Evolutionary conservation across 768 basidiomycete species (phyloP).

Genomic region (Rhizopogon sp.): DNA sequence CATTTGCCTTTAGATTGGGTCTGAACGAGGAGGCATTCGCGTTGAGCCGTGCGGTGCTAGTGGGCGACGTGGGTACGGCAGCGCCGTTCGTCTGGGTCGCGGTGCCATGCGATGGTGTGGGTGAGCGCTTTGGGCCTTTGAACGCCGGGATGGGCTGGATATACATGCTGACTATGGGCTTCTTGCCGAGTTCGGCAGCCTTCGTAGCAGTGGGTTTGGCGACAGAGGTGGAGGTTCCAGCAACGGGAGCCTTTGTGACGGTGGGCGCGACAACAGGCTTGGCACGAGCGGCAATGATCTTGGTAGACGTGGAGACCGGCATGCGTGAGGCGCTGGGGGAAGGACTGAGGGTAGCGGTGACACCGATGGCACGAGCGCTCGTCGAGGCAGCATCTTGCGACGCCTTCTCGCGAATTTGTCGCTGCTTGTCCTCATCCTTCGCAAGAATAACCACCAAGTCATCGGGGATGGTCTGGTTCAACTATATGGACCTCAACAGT

Average conservation of each 20-base stretch:
- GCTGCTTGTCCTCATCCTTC: conserved; percentile 91
- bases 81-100: conserved; percentile 22
- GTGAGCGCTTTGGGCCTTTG: conserved; percentile 52
- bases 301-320: conserved; percentile 24
- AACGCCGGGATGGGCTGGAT: conserved; percentile 92
- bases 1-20: conserved; percentile 76
- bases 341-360: conserved; percentile 32
- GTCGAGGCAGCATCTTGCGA: conserved; percentile 58
- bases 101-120: conserved; percentile 14
- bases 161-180: conserved; percentile 59
- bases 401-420: conserved; percentile 75
- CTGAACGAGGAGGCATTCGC: conserved; percentile 89
- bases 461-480: conserved; percentile 92
- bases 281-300: conserved; percentile 20
- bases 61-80: conserved; percentile 47
- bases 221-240: conserved; percentile 17
- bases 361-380: conserved; percentile 66
- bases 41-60: conserved; percentile 60
- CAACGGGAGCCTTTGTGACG: conserved; percentile 13
- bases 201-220: conserved; percentile 28
- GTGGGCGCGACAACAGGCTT: conserved; percentile 27
- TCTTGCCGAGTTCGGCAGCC: conserved; percentile 29
- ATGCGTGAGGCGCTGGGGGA: conserved; percentile 45
- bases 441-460: conserved; percentile 90
- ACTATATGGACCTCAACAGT: conserved; percentile 34